Evolutionary conservation across 805 yeast genomes (phyloP).

Genomic region (Ascoidea tarda): DNA sequence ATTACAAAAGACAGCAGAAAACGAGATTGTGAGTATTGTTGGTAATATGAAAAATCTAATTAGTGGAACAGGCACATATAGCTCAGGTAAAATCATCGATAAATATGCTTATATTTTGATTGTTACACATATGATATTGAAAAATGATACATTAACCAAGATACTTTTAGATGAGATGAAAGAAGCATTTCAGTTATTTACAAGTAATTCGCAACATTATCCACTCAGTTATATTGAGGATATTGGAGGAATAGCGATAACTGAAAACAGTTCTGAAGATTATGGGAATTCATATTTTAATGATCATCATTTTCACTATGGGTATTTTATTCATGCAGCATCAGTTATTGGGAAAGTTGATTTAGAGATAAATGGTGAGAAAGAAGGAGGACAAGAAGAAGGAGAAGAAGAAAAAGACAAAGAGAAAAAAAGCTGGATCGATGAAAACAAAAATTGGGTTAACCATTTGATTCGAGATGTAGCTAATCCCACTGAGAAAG

Average conservation of each 20-base stretch:
- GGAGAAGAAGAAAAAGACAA: slow-evolving; percentile 20
- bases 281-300: slow-evolving; percentile 70
- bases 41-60: slow-evolving; percentile 27
- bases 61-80: slow-evolving; percentile 28
- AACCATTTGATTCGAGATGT: slow-evolving; percentile 52
- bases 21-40: slow-evolving; percentile 36
- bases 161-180: slow-evolving; percentile 23
- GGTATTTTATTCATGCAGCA: slow-evolving; percentile 73
- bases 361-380: slow-evolving; percentile 17
- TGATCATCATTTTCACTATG: slow-evolving; percentile 84
- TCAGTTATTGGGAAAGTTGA: slow-evolving; percentile 66
- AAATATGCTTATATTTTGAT: slow-evolving; percentile 43
- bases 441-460: slow-evolving; percentile 37
- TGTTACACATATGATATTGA: slow-evolving; percentile 32
- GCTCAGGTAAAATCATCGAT: slow-evolving; percentile 38
- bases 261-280: slow-evolving; percentile 32
- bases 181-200: slow-evolving; percentile 27
- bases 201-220: slow-evolving; percentile 21
- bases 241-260: slow-evolving; percentile 42
- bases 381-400: slow-evolving; percentile 13
- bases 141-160: slow-evolving; percentile 24
- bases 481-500: slow-evolving; percentile 43
- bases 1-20: slow-evolving; percentile 30
- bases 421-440: slow-evolving; percentile 36
- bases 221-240: slow-evolving; percentile 43